A percentile compares a stretch with the other conserved stretches of the same genome.
Conservation (phyloP, 2,329 filamentous ascomycete genomes). For the Ascomycota sp. region DNA sequence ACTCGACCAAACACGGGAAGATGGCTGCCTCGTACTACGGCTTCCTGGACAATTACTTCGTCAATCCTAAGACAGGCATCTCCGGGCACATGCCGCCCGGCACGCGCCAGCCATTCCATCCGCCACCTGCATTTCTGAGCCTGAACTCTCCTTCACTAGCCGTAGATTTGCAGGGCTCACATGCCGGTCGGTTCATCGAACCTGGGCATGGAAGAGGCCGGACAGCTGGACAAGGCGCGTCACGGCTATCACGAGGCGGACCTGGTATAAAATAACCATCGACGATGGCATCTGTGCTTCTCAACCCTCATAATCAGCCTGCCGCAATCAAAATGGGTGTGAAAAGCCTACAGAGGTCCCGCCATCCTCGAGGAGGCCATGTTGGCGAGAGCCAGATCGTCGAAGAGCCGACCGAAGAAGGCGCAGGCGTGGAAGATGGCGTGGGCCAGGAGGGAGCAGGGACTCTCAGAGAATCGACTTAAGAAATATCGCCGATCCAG, state of each 20-base stretch:
- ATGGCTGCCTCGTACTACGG: slow-evolving; percentile 96
- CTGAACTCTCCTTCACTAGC: slow-evolving; percentile 41
- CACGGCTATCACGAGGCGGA: slow-evolving; percentile 7
- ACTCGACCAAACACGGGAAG: slow-evolving; percentile 86
- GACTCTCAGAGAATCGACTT: slow-evolving; percentile 35
- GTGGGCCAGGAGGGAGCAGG: slow-evolving; percentile 29
- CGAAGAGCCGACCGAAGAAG: slow-evolving; percentile 30
- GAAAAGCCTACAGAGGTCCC: slow-evolving; percentile 25
- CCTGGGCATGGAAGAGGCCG: slow-evolving; percentile 24
- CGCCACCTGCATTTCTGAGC: slow-evolving; percentile 54
- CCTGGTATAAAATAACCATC: slow-evolving; percentile 30
- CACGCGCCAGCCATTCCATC: slow-evolving; percentile 40
- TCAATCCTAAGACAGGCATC: slow-evolving; percentile 48
- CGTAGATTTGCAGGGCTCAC: slow-evolving; percentile 33
- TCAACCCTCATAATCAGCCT: slow-evolving; percentile 59
- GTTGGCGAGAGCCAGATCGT: slow-evolving; percentile 29
- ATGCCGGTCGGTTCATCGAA: slow-evolving; percentile 15
- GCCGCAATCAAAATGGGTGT: slow-evolving; percentile 20
- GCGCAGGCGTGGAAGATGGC: slow-evolving; percentile 25
- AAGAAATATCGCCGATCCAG: slow-evolving; percentile 34
- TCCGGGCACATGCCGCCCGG: slow-evolving; percentile 38
- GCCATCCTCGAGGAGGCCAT: slow-evolving; percentile 23
- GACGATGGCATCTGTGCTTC: slow-evolving; percentile 50
- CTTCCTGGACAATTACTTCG: slow-evolving; percentile 80
- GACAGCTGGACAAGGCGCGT: slow-evolving; percentile 10